Evolutionary conservation across 805 yeast species (phyloP).

Genomic region (Kodamaea restingae): DNA sequence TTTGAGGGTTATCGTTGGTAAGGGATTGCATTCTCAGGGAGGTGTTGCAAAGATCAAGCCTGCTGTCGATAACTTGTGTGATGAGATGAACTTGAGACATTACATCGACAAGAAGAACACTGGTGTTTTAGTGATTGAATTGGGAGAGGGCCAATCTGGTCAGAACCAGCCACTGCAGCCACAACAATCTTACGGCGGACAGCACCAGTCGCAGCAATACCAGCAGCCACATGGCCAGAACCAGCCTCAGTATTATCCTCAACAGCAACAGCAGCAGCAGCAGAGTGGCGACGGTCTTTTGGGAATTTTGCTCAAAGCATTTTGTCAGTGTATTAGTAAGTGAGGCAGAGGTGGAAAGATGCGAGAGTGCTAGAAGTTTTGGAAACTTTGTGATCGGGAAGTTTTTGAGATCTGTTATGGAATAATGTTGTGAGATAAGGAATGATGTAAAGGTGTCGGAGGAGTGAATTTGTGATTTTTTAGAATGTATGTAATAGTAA

Average conservation of each 20-base stretch:
- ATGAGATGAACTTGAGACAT: constrained; percentile 56
- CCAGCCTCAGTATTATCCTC: constrained; percentile 7
- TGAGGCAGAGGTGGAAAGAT: constrained; percentile 8
- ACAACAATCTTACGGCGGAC: too few relatives aligned
- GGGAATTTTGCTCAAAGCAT: constrained; percentile 26
- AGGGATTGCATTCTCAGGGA: constrained; percentile 77
- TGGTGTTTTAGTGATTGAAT: constrained; percentile 76
- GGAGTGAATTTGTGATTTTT: too few relatives aligned
- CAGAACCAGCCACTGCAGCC: too few relatives aligned
- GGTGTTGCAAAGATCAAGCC: constrained; percentile 89
- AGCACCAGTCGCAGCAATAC: constrained; percentile 17
- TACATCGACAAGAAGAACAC: constrained; percentile 66
- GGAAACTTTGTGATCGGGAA: too few relatives aligned
- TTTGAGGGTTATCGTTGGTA: constrained; percentile 85
- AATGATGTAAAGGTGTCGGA: too few relatives aligned
- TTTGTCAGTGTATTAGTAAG: constrained; percentile 32
- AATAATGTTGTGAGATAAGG: too few relatives aligned
- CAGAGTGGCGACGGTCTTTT: constrained; percentile 13
- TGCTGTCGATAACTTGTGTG: constrained; percentile 76
- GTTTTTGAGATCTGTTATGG: too few relatives aligned
- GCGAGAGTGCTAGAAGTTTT: too few relatives aligned
- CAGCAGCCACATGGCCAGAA: constrained; percentile 14
- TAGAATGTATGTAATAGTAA: too few relatives aligned
- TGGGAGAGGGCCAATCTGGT: too few relatives aligned
- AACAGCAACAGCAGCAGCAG: constrained; percentile 8